Evolutionary conservation across 768 basidiomycete species (phyloP), one percentile per base, ranked within the genome.

Genomic region (Clitopilus passeckerianus): DNA sequence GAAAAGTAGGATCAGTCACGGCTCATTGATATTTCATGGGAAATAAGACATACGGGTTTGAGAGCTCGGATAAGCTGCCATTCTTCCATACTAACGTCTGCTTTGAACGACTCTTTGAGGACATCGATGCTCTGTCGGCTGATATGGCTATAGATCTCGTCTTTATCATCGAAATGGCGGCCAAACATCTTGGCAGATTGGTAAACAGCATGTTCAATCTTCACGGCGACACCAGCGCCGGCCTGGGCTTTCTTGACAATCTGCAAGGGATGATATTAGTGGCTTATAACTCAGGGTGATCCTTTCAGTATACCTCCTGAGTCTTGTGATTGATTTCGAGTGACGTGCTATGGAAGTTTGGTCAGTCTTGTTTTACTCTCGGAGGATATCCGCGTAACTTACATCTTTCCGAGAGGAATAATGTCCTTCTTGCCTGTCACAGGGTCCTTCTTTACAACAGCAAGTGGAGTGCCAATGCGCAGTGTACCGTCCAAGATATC

Each of bases 191-290:
- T 96, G 27, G 94, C 87, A 23, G 91, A 90, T 74, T 98, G 91
- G 72, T 98, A 95, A 10, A 95, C 89, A 3, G 95, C 95, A 71
- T 96, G 91, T 72, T 98, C 97, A 61, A 98, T 98, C 82, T 98
- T 99, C 65, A 98, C 91, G 0, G 97, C 96, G 14, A 98, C 95
- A 68, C 97, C 96, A 53, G 83, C 95, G 66, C 94, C 96, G n/a
- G 92, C 87, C 72, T 98, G 94, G 1, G 87, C 80, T 74, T 93
- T 95, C 78, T 97, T 98, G 65, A 98, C 84, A 24, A 93, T 79
- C 91, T 93, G 66, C 18, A 67, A 46, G 53, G 57, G 56, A 30
- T 30, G 56, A 34, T 55, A n/a, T 34, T 27, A 37, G 20, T 54
- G 54, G 30, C n/a, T 41, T 18, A 41, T 5, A 41, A 12, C 12